phyloP scores from a whole-genome alignment of 495 filamentous ascomycete species.

The Penicillium silybi region DNA sequence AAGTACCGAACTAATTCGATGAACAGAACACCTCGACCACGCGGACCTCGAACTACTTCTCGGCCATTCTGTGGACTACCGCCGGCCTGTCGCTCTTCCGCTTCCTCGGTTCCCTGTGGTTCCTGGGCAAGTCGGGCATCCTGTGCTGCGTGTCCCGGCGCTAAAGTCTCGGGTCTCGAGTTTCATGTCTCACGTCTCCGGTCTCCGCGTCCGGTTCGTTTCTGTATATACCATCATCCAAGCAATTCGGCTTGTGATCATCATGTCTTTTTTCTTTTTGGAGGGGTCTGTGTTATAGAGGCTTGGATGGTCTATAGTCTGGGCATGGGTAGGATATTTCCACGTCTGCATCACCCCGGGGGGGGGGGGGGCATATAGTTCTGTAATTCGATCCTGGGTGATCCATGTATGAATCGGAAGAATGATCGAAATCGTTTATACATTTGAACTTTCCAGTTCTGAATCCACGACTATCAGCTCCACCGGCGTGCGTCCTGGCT shows the following conservation, averaged over 20 bases:
- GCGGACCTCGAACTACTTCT: conserved; percentile 88
- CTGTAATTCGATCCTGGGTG: not conserved
- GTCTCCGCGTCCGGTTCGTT: not conserved
- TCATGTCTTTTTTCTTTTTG: conserved; percentile 4
- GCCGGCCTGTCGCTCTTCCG: conserved; percentile 77
- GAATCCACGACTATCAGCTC: not conserved
- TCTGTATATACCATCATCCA: conserved; percentile 22
- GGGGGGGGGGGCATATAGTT: not conserved
- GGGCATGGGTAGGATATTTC: conserved; percentile 3
- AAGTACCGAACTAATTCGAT: not conserved
- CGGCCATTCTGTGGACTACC: conserved; percentile 82
- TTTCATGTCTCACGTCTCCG: not conserved
- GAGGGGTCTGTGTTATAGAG: conserved; percentile 8
- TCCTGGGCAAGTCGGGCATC: conserved; percentile 83
- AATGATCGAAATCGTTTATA: not conserved
- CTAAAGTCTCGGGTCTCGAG: not conserved
- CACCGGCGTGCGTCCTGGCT: not conserved
- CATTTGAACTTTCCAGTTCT: not conserved
- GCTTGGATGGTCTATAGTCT: conserved; percentile 5
- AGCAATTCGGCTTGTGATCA: conserved; percentile 5
- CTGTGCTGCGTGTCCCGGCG: conserved; percentile 86
- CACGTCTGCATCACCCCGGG: conserved; percentile 8
- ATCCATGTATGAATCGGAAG: conserved; percentile 4
- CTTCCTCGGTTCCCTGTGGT: conserved; percentile 85
- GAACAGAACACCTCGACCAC: conserved; percentile 46